Evolutionary conservation across 129 eudicot genomes (phyloP).

Genomic region (Arctium lappa): DNA sequence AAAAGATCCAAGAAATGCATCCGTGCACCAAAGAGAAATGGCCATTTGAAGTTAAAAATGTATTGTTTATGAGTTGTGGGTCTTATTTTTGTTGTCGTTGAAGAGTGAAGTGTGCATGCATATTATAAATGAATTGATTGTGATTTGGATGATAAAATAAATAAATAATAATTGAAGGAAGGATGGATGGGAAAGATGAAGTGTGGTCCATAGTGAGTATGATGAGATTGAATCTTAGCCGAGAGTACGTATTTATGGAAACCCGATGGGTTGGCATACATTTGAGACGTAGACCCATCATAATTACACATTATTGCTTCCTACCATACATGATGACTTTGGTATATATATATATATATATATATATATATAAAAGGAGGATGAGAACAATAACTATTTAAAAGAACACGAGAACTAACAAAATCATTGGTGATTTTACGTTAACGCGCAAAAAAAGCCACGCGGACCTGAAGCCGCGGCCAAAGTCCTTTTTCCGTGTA

Average conservation of each 20-base stretch:
- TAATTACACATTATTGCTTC: neutral
- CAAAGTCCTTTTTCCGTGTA: too few relatives aligned
- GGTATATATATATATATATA: neutral
- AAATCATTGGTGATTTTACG: too few relatives aligned
- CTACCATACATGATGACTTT: neutral
- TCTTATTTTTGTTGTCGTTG: constrained; percentile 1
- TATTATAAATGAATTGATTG: constrained; percentile 8
- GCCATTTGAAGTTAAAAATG: neutral
- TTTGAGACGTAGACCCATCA: constrained; percentile 27
- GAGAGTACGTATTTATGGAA: constrained; percentile 12
- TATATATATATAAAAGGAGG: too few relatives aligned
- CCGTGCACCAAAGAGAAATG: neutral
- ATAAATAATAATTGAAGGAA: neutral
- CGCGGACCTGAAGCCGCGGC: too few relatives aligned
- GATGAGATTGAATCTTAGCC: constrained; percentile 31
- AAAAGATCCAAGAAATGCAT: constrained; percentile 1
- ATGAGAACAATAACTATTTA: too few relatives aligned
- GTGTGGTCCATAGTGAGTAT: constrained; percentile 17
- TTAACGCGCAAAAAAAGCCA: too few relatives aligned
- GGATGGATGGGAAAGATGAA: neutral
- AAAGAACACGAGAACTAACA: too few relatives aligned
- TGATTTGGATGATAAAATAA: constrained; percentile 19
- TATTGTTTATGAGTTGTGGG: neutral
- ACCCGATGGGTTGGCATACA: constrained; percentile 16
- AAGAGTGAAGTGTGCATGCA: neutral